Evolutionary conservation across 495 filamentous ascomycete genomes (phyloP).

Genomic region (Penicillium psychrofluorescens): DNA sequence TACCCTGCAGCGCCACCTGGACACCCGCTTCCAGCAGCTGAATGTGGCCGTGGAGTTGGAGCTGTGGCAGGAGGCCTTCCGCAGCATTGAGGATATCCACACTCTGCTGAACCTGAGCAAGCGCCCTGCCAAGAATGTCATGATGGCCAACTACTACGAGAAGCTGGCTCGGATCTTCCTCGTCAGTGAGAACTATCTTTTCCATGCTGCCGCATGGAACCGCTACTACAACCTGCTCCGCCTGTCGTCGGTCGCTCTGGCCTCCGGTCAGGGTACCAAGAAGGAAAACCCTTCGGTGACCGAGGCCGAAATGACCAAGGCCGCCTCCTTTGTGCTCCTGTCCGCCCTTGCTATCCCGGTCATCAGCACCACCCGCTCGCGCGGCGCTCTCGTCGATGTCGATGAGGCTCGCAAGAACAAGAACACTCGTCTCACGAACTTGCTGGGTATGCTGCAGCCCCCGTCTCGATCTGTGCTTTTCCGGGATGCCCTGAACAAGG

Average conservation of each 20-base stretch:
- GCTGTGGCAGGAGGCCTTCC: conserved; percentile 98
- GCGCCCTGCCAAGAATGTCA: conserved; percentile 96
- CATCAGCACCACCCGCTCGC: conserved; percentile 95
- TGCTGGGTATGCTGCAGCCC: conserved; percentile 83
- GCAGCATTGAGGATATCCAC: conserved; percentile 97
- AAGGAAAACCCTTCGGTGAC: conserved; percentile 90
- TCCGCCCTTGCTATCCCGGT: conserved; percentile 94
- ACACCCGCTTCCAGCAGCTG: conserved; percentile 96
- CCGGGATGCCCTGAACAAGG: conserved; percentile 91
- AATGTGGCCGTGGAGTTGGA: conserved; percentile 98
- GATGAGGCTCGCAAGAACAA: conserved; percentile 98
- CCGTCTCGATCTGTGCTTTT: conserved; percentile 88
- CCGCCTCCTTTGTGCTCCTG: conserved; percentile 92
- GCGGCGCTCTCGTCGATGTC: conserved; percentile 90
- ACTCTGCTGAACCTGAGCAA: conserved; percentile 98
- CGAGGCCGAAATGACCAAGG: conserved; percentile 79
- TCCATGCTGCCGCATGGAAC: conserved; percentile 96
- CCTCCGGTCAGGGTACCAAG: conserved; percentile 73
- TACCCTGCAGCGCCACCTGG: conserved; percentile 91
- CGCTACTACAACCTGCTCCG: conserved; percentile 95
- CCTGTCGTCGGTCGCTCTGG: conserved; percentile 77
- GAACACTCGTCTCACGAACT: conserved; percentile 92
- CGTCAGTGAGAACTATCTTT: conserved; percentile 97
- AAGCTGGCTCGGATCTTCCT: conserved; percentile 97
- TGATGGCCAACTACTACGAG: conserved; percentile 99